These are phyloP conservation scores for Trypanosoma grayi DNA, from an alignment of 208 protist species.

Conservation along the genomic window DNA sequence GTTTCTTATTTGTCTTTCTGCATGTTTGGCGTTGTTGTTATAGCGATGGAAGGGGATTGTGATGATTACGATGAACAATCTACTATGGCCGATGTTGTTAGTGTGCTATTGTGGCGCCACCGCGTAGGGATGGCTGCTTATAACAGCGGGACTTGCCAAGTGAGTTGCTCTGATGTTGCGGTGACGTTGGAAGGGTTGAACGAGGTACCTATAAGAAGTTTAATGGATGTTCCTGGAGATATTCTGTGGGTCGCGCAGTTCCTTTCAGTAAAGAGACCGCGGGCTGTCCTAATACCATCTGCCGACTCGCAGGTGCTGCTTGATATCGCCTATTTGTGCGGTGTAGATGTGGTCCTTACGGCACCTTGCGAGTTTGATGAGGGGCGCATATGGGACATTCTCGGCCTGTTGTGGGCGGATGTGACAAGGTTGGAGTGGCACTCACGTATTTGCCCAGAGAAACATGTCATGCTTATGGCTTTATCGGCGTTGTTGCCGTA, in stretches of 20 bases:
- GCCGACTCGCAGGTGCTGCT: conserved; percentile 22
- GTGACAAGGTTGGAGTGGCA: conserved; percentile 31
- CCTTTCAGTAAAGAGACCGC: conserved; percentile 3
- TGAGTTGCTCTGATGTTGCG: conserved; percentile 38
- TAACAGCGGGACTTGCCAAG: conserved; percentile 34
- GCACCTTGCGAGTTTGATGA: conserved; percentile 21
- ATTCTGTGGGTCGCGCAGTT: conserved; percentile 26
- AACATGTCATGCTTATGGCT: conserved; percentile 66
- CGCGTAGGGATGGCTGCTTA: conserved; percentile 34
- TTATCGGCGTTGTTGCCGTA: conserved; percentile 72
- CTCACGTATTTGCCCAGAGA: conserved; percentile 42
- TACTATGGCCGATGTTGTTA: conserved; percentile 31
- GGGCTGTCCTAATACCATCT: conserved; percentile 17
- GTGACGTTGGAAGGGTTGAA: not conserved
- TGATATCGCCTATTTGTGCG: conserved; percentile 24
- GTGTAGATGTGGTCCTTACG: conserved; percentile 9
- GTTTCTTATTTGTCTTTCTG: conserved; percentile 1
- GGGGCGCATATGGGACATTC: conserved; percentile 12
- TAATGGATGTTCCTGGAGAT: conserved; percentile 28
- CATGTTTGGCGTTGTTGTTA: not conserved
- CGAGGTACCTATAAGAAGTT: conserved; percentile 11
- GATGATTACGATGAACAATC: conserved; percentile 7
- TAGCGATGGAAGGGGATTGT: conserved; percentile 9
- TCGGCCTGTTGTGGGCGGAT: conserved; percentile 45
- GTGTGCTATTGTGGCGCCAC: conserved; percentile 26